Percentiles rank a stretch among this genome's conserved stretches.
phyloP scores from a whole-genome alignment of 495 filamentous ascomycete genomes.

The Annulohypoxylon maeteangense region DNA sequence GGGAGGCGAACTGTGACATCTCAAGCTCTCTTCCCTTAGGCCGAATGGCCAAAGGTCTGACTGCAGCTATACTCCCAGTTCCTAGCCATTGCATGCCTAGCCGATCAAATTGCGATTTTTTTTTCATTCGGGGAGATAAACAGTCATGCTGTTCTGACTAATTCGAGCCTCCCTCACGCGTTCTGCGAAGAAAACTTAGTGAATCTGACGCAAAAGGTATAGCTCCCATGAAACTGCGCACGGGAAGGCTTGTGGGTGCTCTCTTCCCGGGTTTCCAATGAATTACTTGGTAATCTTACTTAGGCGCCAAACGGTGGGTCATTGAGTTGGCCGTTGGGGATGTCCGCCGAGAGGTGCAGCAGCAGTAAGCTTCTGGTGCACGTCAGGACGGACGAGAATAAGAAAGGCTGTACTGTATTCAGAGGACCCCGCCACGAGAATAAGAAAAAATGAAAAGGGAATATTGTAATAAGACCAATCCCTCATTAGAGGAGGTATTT shows the following conservation, averaged over 20 bases:
- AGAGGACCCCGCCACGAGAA: constrained; percentile 39
- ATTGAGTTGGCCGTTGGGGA: constrained; percentile 48
- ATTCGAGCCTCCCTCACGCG: constrained; percentile 31
- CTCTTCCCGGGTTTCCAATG: constrained; percentile 36
- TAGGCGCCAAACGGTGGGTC: constrained; percentile 46
- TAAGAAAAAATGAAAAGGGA: constrained; percentile 36
- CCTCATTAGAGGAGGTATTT: constrained; percentile 26
- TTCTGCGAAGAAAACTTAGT: constrained; percentile 17
- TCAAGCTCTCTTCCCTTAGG: constrained; percentile 30
- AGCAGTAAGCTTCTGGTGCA: constrained; percentile 42
- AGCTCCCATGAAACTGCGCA: constrained; percentile 31
- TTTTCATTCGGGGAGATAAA: constrained; percentile 20
- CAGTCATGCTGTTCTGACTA: constrained; percentile 23
- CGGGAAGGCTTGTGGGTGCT: constrained; percentile 25
- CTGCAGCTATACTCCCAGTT: constrained; percentile 8
- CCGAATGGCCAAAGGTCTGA: constrained; percentile 9
- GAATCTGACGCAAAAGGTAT: constrained; percentile 36
- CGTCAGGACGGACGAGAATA: constrained; percentile 38
- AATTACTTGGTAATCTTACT: constrained; percentile 46
- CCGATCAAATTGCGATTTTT: constrained; percentile 15
- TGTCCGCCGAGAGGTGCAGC: constrained; percentile 47
- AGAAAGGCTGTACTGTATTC: constrained; percentile 31
- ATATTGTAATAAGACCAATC: constrained; percentile 36
- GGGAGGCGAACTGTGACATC: constrained; percentile 23
- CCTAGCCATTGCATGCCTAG: constrained; percentile 16